phyloP scores from a whole-genome alignment of 371 early-diverging fungal genomes.

The Apophysomyces ossiformis region DNA sequence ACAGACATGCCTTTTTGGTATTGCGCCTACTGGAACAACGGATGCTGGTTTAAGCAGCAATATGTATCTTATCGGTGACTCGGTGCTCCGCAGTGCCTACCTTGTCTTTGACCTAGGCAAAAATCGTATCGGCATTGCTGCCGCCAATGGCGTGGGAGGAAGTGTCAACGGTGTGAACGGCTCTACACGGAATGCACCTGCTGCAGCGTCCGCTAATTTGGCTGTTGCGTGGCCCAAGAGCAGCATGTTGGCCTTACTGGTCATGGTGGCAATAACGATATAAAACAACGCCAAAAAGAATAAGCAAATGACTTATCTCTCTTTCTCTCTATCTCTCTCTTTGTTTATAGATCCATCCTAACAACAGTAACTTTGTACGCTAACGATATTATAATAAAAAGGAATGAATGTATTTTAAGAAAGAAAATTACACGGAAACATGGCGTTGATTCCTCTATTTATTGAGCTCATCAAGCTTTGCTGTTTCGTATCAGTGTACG shows the following conservation, averaged over 20 bases:
- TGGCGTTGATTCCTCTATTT: no score
- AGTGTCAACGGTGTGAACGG: slow-evolving; percentile 26
- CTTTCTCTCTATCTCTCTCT: no score
- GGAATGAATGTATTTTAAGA: no score
- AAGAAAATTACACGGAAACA: no score
- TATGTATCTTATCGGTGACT: slow-evolving; percentile 52
- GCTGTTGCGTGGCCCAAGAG: not conserved
- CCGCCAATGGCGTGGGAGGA: slow-evolving; percentile 40
- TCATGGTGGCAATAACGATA: not conserved
- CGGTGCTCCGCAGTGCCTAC: slow-evolving; percentile 49
- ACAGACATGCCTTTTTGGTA: slow-evolving; percentile 47
- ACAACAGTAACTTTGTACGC: no score
- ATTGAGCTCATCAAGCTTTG: no score
- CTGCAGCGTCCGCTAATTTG: not conserved
- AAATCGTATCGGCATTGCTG: slow-evolving; percentile 51
- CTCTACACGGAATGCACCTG: not conserved
- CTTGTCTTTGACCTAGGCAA: slow-evolving; percentile 53
- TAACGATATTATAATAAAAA: no score
- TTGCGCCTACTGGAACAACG: slow-evolving; percentile 39
- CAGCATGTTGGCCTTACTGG: not conserved
- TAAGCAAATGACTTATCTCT: no score
- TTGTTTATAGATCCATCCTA: no score
- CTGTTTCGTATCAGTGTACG: no score
- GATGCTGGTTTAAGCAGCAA: slow-evolving; percentile 32
- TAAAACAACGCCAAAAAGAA: not conserved